A percentile compares a stretch with the other conserved stretches of the same genome.
Conservation (phyloP, 2,329 filamentous ascomycete species). For the Aphanocladium album region DNA sequence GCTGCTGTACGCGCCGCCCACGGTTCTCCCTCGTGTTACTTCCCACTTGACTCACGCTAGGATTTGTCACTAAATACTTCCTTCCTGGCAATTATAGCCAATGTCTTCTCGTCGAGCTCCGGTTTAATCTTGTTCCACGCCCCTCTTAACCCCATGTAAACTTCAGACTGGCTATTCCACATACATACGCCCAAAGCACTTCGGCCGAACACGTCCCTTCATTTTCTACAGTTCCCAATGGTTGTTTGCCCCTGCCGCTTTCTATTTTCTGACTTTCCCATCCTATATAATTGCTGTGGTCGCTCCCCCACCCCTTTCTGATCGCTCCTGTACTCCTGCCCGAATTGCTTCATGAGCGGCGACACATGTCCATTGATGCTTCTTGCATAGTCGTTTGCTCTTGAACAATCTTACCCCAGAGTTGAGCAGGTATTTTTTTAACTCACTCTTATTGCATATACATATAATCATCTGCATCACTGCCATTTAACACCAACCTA, state of each 20-base stretch:
- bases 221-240: background rate
- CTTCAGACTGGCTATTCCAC: background rate
- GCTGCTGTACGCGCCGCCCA: background rate
- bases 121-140: background rate
- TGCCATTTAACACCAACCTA: background rate
- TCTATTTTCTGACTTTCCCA: background rate
- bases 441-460: constrained; percentile 6
- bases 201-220: background rate
- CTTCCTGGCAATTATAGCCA: background rate
- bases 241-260: background rate
- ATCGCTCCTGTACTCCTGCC: background rate
- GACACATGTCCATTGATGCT: background rate
- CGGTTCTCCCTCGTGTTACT: background rate
- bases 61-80: background rate
- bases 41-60: background rate
- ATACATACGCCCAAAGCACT: background rate
- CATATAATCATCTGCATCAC: background rate
- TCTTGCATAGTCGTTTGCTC: background rate
- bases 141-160: background rate
- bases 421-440: constrained; percentile 5
- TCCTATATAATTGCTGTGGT: constrained; percentile 7
- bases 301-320: background rate
- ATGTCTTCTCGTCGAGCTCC: background rate
- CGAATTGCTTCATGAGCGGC: background rate
- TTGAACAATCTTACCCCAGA: constrained; percentile 8